A percentile compares a stretch with the other conserved stretches of the same genome.
phyloP scores from a whole-genome alignment of 1,139 yeast species.

The Diutina rugosa region DNA sequence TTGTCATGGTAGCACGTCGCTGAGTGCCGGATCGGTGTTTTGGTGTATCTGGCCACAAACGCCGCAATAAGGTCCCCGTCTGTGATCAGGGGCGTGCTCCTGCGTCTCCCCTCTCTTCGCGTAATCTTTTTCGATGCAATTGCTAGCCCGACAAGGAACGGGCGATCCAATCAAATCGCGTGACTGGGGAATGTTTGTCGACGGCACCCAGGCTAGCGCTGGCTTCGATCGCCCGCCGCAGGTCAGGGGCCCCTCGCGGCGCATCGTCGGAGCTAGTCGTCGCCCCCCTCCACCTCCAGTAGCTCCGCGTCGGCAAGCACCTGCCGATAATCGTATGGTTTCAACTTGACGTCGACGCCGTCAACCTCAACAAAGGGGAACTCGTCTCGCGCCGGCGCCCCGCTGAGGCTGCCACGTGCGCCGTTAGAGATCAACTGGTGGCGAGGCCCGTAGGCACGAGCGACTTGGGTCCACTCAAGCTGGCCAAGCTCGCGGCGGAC shows the following conservation, averaged over 20 bases:
- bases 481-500: background rate
- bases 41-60: background rate
- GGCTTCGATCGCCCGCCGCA: background rate
- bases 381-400: background rate
- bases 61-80: background rate
- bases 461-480: background rate
- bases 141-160: background rate
- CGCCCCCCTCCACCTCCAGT: background rate
- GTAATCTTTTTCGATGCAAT: background rate
- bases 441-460: background rate
- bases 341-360: background rate
- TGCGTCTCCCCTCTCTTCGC: slow-evolving; percentile 1
- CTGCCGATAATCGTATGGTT: background rate
- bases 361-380: slow-evolving; percentile 1
- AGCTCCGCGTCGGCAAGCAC: background rate
- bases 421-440: background rate
- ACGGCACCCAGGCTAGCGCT: background rate
- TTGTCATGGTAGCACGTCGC: background rate
- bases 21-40: background rate
- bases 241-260: background rate
- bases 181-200: background rate
- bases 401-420: background rate
- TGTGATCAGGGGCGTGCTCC: background rate
- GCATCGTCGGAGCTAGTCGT: background rate
- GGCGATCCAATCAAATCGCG: background rate